Evolutionary conservation across 1,284 basidiomycete genomes (phyloP).

Genomic region (Sutorius eximius): DNA sequence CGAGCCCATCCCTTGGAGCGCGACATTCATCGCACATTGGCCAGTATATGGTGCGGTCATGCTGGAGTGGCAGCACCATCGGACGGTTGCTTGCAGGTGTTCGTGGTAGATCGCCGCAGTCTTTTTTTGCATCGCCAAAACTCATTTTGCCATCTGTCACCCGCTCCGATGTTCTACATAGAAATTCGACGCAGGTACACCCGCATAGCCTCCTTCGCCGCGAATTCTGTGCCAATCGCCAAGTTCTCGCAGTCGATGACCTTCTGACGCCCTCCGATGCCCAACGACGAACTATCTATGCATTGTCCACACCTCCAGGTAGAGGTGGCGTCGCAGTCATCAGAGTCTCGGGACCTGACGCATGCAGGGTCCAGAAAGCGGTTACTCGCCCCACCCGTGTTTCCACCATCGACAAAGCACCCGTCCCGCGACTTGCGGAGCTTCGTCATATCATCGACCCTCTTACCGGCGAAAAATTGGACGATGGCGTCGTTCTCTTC

Average conservation of each 20-base stretch:
- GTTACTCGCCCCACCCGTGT: slow-evolving; percentile 39
- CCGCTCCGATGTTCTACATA: slow-evolving; percentile 22
- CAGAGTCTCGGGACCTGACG: slow-evolving; percentile 77
- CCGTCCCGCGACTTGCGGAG: slow-evolving; percentile 65
- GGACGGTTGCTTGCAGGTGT: slow-evolving; percentile 1
- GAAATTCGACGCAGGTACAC: slow-evolving; percentile 25
- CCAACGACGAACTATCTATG: slow-evolving; percentile 77
- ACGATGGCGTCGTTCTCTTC: slow-evolving; percentile 79
- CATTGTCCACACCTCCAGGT: slow-evolving; percentile 80
- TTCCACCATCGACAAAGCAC: slow-evolving; percentile 36
- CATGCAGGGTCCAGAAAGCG: slow-evolving; percentile 54
- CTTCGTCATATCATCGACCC: slow-evolving; percentile 73
- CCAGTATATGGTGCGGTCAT: slow-evolving; percentile 25
- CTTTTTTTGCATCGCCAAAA: slow-evolving; percentile 10
- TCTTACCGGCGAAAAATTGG: slow-evolving; percentile 59
- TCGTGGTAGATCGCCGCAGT: neutral
- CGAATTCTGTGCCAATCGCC: slow-evolving; percentile 1
- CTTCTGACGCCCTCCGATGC: slow-evolving; percentile 51
- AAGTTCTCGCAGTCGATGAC: neutral
- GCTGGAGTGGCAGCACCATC: slow-evolving; percentile 7
- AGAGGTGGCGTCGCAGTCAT: slow-evolving; percentile 82
- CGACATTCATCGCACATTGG: slow-evolving; percentile 1
- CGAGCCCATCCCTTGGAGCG: neutral
- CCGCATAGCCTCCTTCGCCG: slow-evolving; percentile 20
- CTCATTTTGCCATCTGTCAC: slow-evolving; percentile 11